Evolutionary conservation across 2,329 filamentous ascomycete genomes (phyloP).

Genomic region (Huntiella decipiens): DNA sequence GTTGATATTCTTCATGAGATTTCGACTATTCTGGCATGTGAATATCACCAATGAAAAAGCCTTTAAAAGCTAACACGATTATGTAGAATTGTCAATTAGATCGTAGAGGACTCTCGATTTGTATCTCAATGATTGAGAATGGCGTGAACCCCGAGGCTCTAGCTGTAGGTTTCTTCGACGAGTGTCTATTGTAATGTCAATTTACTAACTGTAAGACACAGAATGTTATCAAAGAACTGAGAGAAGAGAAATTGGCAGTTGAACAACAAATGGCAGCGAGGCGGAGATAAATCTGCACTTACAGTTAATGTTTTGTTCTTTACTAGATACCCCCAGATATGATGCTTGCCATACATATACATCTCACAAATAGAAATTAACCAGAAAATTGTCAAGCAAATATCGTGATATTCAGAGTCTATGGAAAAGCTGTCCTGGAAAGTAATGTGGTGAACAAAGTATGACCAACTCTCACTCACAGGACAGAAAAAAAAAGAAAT

Average conservation of each 20-base stretch:
- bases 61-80: background rate
- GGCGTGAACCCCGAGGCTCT: constrained; percentile 91
- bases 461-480: too few relatives aligned
- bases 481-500: too few relatives aligned
- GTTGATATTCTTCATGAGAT: constrained; percentile 74
- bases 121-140: constrained; percentile 92
- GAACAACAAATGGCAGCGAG: constrained; percentile 22
- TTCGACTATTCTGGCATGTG: constrained; percentile 65
- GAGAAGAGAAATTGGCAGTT: constrained; percentile 34
- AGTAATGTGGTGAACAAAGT: too few relatives aligned
- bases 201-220: constrained; percentile 15
- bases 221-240: constrained; percentile 41
- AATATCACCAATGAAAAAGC: background rate
- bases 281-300: background rate
- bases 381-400: too few relatives aligned
- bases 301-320: too few relatives aligned
- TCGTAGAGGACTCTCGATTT: constrained; percentile 76
- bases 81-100: constrained; percentile 84
- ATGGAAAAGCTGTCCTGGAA: too few relatives aligned
- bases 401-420: too few relatives aligned
- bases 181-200: background rate
- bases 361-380: too few relatives aligned
- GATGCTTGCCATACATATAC: too few relatives aligned
- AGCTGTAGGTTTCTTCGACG: constrained; percentile 42
- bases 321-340: too few relatives aligned